Percentiles rank a stretch among this genome's conserved stretches.
Conservation (phyloP, 345 rosid species). For the Zanthoxylum bungeanum region DNA sequence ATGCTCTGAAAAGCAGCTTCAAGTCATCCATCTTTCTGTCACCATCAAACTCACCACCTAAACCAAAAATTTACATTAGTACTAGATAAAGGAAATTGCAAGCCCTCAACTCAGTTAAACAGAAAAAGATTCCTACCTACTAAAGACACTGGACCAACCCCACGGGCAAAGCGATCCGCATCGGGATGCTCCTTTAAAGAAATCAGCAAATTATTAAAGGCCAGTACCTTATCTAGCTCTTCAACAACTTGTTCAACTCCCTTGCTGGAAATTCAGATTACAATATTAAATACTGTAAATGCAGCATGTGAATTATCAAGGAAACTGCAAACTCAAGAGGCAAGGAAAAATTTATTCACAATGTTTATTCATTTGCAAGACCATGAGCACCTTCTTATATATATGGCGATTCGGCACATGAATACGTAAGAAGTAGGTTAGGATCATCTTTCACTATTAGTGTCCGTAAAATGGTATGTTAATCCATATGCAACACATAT, state of each 20-base stretch:
- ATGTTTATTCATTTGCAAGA: neutral
- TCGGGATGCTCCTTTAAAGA: slow-evolving; percentile 63
- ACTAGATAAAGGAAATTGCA: slow-evolving; percentile 5
- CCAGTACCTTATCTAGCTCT: slow-evolving; percentile 72
- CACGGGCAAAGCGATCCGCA: slow-evolving; percentile 69
- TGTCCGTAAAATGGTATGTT: no score
- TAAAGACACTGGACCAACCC: slow-evolving; percentile 80
- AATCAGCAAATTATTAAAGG: slow-evolving; percentile 69
- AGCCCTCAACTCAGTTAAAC: neutral
- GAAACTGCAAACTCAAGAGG: neutral
- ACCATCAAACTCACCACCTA: slow-evolving; percentile 81
- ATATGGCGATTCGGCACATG: neutral
- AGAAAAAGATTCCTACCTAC: slow-evolving; percentile 43
- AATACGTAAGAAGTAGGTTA: neutral
- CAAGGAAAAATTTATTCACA: neutral
- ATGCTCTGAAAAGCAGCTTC: slow-evolving; percentile 90
- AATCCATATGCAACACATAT: neutral
- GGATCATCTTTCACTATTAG: neutral
- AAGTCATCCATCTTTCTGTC: slow-evolving; percentile 91
- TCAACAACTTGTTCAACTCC: slow-evolving; percentile 59
- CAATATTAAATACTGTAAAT: slow-evolving; percentile 22
- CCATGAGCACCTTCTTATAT: neutral
- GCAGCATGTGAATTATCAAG: neutral
- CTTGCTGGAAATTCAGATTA: slow-evolving; percentile 43
- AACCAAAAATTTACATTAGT: slow-evolving; percentile 26